Percentiles rank a stretch among this genome's conserved stretches.
phyloP scores from a whole-genome alignment of 139 green algal species.

The Chlamydomonas eustigma region DNA sequence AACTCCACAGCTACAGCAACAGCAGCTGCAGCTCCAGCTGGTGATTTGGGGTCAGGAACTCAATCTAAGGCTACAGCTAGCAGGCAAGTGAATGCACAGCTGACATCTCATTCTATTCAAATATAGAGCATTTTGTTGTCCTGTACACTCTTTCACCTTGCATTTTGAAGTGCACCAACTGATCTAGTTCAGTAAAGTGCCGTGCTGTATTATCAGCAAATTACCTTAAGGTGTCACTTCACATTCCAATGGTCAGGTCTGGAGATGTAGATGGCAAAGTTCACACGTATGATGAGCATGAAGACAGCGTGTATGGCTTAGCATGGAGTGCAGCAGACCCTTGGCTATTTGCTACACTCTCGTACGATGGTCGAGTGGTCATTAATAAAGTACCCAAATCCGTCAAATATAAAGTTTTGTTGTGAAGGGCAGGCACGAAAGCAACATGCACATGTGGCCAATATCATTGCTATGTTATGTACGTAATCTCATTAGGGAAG shows the following conservation, averaged over 20 bases:
- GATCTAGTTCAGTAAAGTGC: no score
- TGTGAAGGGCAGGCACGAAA: slow-evolving; percentile 41
- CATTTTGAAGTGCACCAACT: no score
- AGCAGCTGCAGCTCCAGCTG: background rate
- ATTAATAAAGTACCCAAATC: slow-evolving; percentile 66
- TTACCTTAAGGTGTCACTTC: no score
- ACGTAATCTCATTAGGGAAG: no score
- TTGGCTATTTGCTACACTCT: slow-evolving; percentile 77
- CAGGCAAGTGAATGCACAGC: no score
- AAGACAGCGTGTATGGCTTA: slow-evolving; percentile 72
- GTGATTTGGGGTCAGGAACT: background rate
- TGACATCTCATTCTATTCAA: no score
- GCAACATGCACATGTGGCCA: no score
- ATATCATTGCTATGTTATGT: no score
- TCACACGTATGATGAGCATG: slow-evolving; percentile 73
- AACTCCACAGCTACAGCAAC: background rate
- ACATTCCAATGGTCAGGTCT: background rate
- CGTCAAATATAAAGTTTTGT: slow-evolving; percentile 79
- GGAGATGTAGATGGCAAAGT: slow-evolving; percentile 50
- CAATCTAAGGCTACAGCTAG: background rate
- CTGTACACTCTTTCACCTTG: no score
- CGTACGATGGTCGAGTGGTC: slow-evolving; percentile 73
- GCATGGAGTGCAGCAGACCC: slow-evolving; percentile 73
- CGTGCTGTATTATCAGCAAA: no score
- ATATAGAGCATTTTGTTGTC: no score